A percentile compares a stretch with the other conserved stretches of the same genome.
phyloP scores from a whole-genome alignment of 192 early-diverging fungal genomes.

The Backusella tarrabulga region DNA sequence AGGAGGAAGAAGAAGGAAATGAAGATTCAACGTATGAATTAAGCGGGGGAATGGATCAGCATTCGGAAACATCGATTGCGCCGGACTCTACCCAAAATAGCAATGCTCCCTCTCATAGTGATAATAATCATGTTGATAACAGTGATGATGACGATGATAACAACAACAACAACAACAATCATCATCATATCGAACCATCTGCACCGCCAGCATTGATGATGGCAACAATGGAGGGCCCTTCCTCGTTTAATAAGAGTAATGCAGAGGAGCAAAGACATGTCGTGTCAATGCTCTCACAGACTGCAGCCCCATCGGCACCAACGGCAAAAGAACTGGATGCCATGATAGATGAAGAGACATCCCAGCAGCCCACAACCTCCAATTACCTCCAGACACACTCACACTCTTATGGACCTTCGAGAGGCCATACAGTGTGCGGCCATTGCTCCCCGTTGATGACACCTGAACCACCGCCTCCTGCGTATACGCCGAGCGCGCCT shows the following conservation, averaged over 20 bases:
- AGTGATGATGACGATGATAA: background rate
- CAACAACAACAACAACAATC: background rate
- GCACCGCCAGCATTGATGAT: constrained; percentile 10
- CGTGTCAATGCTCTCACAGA: constrained; percentile 7
- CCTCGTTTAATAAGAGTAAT: background rate
- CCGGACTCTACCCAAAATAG: background rate
- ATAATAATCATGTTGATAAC: background rate
- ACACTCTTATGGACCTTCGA: background rate
- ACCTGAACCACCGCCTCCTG: constrained; percentile 21
- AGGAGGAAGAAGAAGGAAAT: background rate
- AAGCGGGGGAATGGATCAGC: background rate
- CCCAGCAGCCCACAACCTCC: background rate
- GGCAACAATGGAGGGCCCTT: background rate
- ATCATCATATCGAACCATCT: background rate
- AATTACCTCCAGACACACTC: background rate
- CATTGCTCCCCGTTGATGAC: background rate
- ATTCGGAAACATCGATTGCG: background rate
- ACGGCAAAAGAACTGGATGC: constrained; percentile 15
- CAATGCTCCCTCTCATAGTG: background rate
- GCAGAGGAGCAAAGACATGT: background rate
- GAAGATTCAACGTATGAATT: background rate
- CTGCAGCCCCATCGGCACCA: constrained; percentile 16
- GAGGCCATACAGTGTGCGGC: background rate
- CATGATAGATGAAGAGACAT: background rate
- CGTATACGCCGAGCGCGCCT: constrained; percentile 24